Base-by-base conservation (phyloP, 495 filamentous ascomycete genomes). In the Cairneyella variabilis region DNA sequence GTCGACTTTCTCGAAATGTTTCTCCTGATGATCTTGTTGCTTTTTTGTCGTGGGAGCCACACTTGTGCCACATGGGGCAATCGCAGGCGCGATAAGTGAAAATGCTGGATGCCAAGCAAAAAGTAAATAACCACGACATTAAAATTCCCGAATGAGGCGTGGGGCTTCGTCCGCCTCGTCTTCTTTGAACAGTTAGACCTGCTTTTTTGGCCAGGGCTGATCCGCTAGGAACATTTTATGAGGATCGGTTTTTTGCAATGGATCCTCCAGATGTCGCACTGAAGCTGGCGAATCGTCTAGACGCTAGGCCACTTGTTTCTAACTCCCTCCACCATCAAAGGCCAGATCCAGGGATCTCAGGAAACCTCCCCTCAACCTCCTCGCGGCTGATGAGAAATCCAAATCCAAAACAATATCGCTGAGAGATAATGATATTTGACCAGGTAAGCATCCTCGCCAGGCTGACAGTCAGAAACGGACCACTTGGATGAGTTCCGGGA, bases 401-500 rank as follows among this genome's bases (percentile, higher is more conserved):
- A 10, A 8, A 47, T 46, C 43, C 22, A 46, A 46, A 46, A 34
- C 44, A 45, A 25, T 47, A 47, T 47, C 44, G 4, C 27, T 11
- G 26, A 47, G 28, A 38, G 37, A 48, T 48, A 41, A 48, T 48
- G 16, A 10, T 42, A 38, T 2, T 34, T 48, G 36, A 37, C 14
- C 23, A 34, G 46, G 32, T 49, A 47, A 43, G 48, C 49, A 28
- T 48, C 39, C 48, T 26, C 32, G 36, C 18, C 17, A 18, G 28
- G 14, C 28, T 32, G 37, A 40, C 37, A 9, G 37, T 17, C 37
- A 20, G 3, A 25, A 14, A 51, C 48, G 21, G 25, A 32, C 55
- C 48, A 58, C 21, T 58, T 47, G 55, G 54, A 57, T 45, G 47
- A 41, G 7, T 42, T 41, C 55, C 55, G 48, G 45, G 36, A 42